phyloP scores from a whole-genome alignment of 2,329 filamentous ascomycete species.

The Sordariomycetes sp. region DNA sequence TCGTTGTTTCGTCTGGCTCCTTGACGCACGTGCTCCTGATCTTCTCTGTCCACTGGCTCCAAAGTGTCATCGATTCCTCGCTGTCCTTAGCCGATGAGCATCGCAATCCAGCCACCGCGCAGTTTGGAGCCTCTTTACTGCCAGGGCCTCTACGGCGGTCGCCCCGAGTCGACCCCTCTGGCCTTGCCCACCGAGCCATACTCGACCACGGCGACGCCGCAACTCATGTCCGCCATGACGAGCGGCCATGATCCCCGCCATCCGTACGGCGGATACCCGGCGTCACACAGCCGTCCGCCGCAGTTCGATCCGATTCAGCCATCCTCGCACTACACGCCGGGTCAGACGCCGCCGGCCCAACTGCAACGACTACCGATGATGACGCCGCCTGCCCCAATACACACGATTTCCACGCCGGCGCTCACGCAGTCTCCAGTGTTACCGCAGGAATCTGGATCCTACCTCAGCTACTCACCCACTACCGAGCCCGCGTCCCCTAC shows the following conservation, averaged over 20 bases:
- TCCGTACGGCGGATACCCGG: constrained; percentile 2
- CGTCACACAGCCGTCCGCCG: not conserved
- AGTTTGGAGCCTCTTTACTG: constrained; percentile 6
- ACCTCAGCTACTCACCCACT: constrained; percentile 1
- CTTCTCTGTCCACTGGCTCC: not conserved
- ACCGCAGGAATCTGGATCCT: constrained; percentile 1
- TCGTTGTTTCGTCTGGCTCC: not conserved
- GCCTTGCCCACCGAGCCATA: not conserved
- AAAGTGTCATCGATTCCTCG: constrained; percentile 2
- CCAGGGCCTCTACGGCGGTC: constrained; percentile 4
- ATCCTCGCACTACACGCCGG: constrained; percentile 2
- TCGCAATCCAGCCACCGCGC: constrained; percentile 5
- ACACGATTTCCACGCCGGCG: not conserved
- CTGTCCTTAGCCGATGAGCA: constrained; percentile 2
- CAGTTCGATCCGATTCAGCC: constrained; percentile 4
- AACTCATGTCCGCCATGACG: constrained; percentile 5
- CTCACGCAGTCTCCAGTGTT: constrained; percentile 2
- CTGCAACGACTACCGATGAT: constrained; percentile 4
- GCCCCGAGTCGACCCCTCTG: constrained; percentile 1
- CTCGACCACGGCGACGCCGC: not conserved
- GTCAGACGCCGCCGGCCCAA: constrained; percentile 2
- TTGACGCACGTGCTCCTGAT: not conserved
- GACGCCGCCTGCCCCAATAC: constrained; percentile 3
- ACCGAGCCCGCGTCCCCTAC: constrained; percentile 2
- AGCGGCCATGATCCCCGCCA: constrained; percentile 3